Evolutionary conservation across 202 grass and related monocot species (phyloP).

Genomic region (Dendrocalamus latiflorus): DNA sequence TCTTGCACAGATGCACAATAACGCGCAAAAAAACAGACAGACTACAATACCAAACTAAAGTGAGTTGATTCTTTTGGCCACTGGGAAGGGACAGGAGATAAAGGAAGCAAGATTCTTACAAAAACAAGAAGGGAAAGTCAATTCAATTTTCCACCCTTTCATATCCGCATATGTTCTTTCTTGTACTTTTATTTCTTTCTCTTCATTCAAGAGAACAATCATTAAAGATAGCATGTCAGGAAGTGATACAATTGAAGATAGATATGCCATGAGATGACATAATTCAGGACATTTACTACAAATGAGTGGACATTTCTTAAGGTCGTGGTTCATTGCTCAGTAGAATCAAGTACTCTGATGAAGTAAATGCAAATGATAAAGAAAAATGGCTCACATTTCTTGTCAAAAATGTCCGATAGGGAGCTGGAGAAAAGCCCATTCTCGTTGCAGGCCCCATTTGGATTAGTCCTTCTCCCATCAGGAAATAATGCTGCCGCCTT

Average conservation of each 20-base stretch:
- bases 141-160: slow-evolving; percentile 2
- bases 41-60: no score
- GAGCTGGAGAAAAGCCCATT: slow-evolving; percentile 78
- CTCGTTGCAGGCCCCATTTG: slow-evolving; percentile 55
- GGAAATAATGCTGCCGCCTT: slow-evolving; percentile 39
- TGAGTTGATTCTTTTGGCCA: no score
- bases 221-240: not conserved
- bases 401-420: slow-evolving; percentile 66
- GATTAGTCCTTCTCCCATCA: slow-evolving; percentile 35
- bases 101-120: no score
- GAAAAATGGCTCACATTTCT: slow-evolving; percentile 55
- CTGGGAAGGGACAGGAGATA: not conserved
- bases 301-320: not conserved
- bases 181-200: slow-evolving; percentile 15
- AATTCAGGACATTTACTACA: not conserved
- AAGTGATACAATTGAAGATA: not conserved
- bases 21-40: no score
- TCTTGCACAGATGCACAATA: no score
- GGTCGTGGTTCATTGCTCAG: not conserved
- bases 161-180: not conserved
- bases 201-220: slow-evolving; percentile 1
- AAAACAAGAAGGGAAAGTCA: not conserved
- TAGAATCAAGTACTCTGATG: not conserved
- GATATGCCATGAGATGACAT: not conserved
- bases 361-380: slow-evolving; percentile 21